A percentile compares a stretch with the other conserved stretches of the same genome.
Evolutionary conservation across 495 filamentous ascomycete genomes (phyloP).

Genomic region (Pyrenopolyporus hunteri): DNA sequence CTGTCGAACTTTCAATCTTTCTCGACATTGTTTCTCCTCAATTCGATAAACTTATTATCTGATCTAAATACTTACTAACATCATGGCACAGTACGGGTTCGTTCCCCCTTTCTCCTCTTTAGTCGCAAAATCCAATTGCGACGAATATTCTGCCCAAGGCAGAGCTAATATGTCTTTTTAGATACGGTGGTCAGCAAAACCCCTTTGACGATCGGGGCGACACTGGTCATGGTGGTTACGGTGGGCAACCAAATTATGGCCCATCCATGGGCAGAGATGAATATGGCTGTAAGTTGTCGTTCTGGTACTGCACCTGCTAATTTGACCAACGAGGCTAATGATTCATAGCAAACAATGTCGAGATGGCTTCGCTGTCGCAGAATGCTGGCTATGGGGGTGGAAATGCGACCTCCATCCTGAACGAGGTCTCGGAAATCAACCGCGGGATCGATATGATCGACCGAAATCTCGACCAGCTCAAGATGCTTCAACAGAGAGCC

Average conservation of each 20-base stretch:
- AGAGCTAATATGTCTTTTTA: constrained; percentile 42
- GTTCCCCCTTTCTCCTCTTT: constrained; percentile 14
- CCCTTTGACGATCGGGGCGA: constrained; percentile 57
- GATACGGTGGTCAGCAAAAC: constrained; percentile 55
- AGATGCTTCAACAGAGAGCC: constrained; percentile 61
- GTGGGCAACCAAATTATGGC: constrained; percentile 48
- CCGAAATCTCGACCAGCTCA: constrained; percentile 63
- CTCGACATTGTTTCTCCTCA: constrained; percentile 12
- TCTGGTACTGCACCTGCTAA: constrained; percentile 27
- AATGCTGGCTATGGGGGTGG: constrained; percentile 52
- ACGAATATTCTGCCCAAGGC: not conserved
- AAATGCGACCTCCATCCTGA: constrained; percentile 76
- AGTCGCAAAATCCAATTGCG: constrained; percentile 11
- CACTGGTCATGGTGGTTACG: constrained; percentile 40
- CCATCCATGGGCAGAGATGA: constrained; percentile 53
- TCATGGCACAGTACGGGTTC: constrained; percentile 52
- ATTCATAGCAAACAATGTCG: constrained; percentile 56
- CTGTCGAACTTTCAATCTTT: constrained; percentile 2
- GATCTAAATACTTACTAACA: constrained; percentile 22
- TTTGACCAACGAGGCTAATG: constrained; percentile 15
- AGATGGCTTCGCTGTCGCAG: constrained; percentile 65
- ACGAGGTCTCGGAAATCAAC: constrained; percentile 81
- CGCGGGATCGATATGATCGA: constrained; percentile 77
- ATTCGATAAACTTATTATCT: constrained; percentile 14
- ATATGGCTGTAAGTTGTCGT: constrained; percentile 54